A percentile compares a stretch with the other conserved stretches of the same genome.
Evolutionary conservation across 352 stramenopile species (phyloP).

Genomic region (Phytopythium delawarense): DNA sequence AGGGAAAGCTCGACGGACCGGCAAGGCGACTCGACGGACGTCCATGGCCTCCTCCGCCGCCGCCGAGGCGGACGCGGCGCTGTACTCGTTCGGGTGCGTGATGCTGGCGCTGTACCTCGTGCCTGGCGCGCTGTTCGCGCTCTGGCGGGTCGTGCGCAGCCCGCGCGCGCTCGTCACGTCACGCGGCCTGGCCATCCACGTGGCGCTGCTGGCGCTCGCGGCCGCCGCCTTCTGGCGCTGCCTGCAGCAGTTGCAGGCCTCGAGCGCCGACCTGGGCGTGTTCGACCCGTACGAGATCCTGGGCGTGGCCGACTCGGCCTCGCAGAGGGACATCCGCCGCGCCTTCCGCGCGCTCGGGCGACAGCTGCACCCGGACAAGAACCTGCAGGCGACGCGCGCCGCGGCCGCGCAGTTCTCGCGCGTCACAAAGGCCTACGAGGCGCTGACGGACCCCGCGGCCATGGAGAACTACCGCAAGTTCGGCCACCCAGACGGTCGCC

Average conservation of each 20-base stretch:
- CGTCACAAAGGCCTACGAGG: constrained; percentile 85
- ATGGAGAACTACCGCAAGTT: constrained; percentile 82
- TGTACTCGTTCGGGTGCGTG: constrained; percentile 80
- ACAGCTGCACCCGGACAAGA: constrained; percentile 82
- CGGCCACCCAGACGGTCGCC: constrained; percentile 72
- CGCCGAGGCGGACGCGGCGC: constrained; percentile 62
- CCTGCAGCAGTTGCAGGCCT: constrained; percentile 56
- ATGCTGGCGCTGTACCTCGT: constrained; percentile 81
- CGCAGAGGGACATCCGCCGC: constrained; percentile 64
- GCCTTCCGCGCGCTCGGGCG: constrained; percentile 63
- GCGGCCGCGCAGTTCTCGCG: constrained; percentile 47
- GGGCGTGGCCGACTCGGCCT: constrained; percentile 49
- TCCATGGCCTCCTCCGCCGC: neutral
- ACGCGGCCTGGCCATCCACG: constrained; percentile 38
- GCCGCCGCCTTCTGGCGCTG: constrained; percentile 38
- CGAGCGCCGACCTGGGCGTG: constrained; percentile 63
- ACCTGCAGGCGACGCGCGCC: constrained; percentile 42
- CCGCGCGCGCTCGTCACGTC: constrained; percentile 41
- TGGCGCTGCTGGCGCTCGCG: constrained; percentile 48
- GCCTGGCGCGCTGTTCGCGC: constrained; percentile 47
- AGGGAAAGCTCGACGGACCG: neutral
- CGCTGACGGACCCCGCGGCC: constrained; percentile 60
- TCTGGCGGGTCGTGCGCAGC: constrained; percentile 39
- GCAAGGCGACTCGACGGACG: too few species aligned
- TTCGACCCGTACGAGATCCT: constrained; percentile 89